phyloP scores from a whole-genome alignment of 768 basidiomycete genomes.

The Mrakia blollopis region DNA sequence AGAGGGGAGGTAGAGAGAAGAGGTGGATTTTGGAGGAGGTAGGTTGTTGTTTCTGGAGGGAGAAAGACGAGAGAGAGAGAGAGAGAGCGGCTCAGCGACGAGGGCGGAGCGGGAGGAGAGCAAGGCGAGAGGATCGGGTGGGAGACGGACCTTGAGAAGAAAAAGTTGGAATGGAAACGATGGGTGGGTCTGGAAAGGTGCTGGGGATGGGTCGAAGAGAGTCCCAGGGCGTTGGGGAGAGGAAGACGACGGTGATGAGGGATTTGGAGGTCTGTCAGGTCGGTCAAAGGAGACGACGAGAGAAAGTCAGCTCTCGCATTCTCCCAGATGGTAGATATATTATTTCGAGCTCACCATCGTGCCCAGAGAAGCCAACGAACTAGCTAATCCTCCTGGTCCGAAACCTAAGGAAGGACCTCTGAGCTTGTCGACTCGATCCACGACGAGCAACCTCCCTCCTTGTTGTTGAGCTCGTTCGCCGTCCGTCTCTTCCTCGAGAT shows the following conservation, averaged over 20 bases:
- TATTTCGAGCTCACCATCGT: neutral
- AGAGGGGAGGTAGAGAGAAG: conserved; percentile 7
- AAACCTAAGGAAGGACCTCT: conserved; percentile 11
- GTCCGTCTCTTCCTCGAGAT: conserved; percentile 11
- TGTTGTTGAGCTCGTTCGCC: neutral
- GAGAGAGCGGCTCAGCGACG: neutral
- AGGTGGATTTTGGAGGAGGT: conserved; percentile 14
- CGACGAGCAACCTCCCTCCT: conserved; percentile 17
- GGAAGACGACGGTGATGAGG: conserved; percentile 24
- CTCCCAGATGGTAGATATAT: too few species aligned
- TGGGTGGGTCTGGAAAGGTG: conserved; percentile 19
- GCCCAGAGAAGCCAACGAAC: conserved; percentile 11
- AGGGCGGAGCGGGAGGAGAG: neutral
- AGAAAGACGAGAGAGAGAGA: too few species aligned
- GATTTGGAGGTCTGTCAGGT: neutral
- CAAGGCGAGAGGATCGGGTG: neutral
- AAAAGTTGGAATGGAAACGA: conserved; percentile 22
- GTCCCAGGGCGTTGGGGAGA: conserved; percentile 27
- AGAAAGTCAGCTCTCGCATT: neutral
- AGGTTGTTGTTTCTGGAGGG: neutral
- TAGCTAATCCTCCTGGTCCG: conserved; percentile 22
- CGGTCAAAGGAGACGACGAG: neutral
- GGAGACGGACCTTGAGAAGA: neutral
- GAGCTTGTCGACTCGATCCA: conserved; percentile 23
- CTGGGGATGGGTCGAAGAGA: conserved; percentile 20